These are phyloP conservation scores for Neltuma alba DNA, from an alignment of 306 rosid genomes.

Conservation along the genomic window DNA sequence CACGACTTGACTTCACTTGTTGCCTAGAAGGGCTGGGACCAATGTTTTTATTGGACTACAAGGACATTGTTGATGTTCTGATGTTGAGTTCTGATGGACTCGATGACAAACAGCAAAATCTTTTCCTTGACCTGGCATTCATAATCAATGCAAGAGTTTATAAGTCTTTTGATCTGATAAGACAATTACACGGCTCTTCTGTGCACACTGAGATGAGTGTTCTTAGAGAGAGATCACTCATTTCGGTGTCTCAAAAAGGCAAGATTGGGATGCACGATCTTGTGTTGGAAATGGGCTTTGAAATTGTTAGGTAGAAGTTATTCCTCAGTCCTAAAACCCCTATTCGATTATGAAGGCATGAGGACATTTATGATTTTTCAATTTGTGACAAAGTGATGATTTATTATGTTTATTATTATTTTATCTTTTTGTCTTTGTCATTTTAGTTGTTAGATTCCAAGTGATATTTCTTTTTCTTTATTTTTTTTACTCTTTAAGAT, in stretches of 20 bases:
- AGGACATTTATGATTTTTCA: not conserved
- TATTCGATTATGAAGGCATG: not conserved
- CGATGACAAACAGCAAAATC: not conserved
- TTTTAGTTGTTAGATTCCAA: not conserved
- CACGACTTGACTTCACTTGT: too few species aligned
- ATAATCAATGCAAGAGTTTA: not conserved
- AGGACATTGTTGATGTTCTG: not conserved
- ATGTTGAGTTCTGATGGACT: constrained; percentile 25
- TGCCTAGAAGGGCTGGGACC: too few species aligned
- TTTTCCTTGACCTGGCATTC: not conserved
- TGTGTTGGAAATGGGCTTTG: not conserved
- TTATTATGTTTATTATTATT: not conserved
- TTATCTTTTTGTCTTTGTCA: not conserved
- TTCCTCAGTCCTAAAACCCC: not conserved
- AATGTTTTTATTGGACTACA: too few species aligned
- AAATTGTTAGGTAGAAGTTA: not conserved
- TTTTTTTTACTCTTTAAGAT: too few species aligned
- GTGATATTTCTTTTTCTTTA: not conserved
- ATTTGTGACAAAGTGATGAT: not conserved
- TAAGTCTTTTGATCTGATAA: not conserved
- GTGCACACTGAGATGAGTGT: not conserved
- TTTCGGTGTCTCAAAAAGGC: not conserved
- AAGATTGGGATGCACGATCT: not conserved
- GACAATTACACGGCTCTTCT: not conserved
- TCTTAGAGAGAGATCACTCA: not conserved